phyloP scores from a whole-genome alignment of 129 eudicot genomes.

The Lactuca saligna region DNA sequence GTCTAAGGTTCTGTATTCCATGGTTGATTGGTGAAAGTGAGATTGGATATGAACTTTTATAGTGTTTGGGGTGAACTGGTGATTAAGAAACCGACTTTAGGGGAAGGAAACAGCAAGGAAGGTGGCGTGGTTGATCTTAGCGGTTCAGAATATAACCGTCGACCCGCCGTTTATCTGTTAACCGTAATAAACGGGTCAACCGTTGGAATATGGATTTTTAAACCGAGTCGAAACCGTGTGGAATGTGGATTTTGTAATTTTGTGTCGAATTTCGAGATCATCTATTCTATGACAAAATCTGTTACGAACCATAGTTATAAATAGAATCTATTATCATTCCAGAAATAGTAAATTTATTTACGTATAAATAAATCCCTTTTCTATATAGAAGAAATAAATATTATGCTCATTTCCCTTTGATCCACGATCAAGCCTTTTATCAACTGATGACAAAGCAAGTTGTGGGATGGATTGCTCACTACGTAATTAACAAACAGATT shows the following conservation, averaged over 20 bases:
- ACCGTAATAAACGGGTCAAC: conserved; percentile 14
- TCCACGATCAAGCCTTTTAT: too few species aligned
- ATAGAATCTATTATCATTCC: too few species aligned
- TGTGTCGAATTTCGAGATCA: too few species aligned
- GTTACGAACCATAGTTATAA: too few species aligned
- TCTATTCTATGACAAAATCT: too few species aligned
- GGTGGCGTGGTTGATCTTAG: conserved; percentile 21
- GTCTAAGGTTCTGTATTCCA: conserved; percentile 41
- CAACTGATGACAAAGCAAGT: too few species aligned
- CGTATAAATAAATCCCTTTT: too few species aligned
- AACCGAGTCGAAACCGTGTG: conserved; percentile 36
- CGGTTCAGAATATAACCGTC: conserved; percentile 16
- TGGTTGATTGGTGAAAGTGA: not conserved
- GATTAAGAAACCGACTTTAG: conserved; percentile 15
- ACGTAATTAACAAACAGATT: too few species aligned
- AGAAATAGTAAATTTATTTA: too few species aligned
- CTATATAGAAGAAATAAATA: too few species aligned
- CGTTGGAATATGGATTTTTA: not conserved
- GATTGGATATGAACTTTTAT: conserved; percentile 13
- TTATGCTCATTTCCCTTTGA: too few species aligned
- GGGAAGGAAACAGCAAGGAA: conserved; percentile 14
- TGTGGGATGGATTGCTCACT: too few species aligned
- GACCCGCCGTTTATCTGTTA: conserved; percentile 2
- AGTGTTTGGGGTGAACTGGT: not conserved
- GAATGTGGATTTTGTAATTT: conserved; percentile 20